These are phyloP conservation scores for Syzygium grande DNA, from an alignment of 345 rosid genomes.

Conservation along the genomic window DNA sequence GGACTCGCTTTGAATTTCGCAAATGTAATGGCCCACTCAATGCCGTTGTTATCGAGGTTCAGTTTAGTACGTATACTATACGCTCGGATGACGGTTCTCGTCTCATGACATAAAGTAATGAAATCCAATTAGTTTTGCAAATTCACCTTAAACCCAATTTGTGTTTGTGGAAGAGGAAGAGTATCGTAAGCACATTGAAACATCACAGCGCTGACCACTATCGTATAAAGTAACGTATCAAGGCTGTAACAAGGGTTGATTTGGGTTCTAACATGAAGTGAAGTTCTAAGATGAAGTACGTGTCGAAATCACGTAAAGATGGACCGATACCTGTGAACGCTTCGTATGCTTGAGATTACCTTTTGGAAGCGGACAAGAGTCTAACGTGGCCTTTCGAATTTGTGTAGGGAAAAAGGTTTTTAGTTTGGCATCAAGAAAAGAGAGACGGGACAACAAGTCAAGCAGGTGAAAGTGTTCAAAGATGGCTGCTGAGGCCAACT, in stretches of 20 bases:
- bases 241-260: not conserved
- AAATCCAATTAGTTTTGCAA: rapidly evolving
- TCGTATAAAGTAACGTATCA: too few species aligned
- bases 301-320: not conserved
- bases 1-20: not conserved
- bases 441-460: not conserved
- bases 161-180: too few species aligned
- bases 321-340: rapidly evolving
- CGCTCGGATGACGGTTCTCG: rapidly evolving
- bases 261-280: not conserved
- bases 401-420: not conserved
- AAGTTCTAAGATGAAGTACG: too few species aligned
- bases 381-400: not conserved
- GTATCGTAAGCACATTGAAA: not conserved
- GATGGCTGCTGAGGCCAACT: not conserved
- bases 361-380: not conserved
- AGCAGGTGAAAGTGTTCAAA: not conserved
- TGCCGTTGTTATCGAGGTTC: not conserved
- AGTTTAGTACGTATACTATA: not conserved
- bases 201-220: rapidly evolving
- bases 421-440: not conserved
- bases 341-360: not conserved
- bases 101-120: not conserved
- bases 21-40: not conserved
- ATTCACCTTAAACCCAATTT: rapidly evolving